Percentiles rank a stretch among this genome's conserved stretches.
phyloP scores from a whole-genome alignment of 2,329 filamentous ascomycete species.

The Colletotrichum magnum region DNA sequence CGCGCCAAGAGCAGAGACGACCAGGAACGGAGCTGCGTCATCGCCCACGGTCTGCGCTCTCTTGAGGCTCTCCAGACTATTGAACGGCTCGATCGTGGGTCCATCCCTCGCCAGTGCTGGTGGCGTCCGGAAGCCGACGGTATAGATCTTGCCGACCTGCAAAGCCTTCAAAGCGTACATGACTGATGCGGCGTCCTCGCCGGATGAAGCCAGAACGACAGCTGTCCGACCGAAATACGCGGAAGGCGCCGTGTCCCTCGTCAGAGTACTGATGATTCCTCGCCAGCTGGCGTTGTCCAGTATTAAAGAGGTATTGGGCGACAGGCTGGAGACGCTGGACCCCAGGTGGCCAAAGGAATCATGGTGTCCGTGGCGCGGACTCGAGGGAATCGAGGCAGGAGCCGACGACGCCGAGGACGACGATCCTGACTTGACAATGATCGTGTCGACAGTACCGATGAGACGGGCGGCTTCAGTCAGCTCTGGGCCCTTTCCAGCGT shows the following conservation, averaged over 20 bases:
- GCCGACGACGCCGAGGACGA: slow-evolving; percentile 60
- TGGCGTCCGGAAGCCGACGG: slow-evolving; percentile 82
- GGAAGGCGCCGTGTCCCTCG: slow-evolving; percentile 84
- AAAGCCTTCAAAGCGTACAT: slow-evolving; percentile 85
- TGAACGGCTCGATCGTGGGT: slow-evolving; percentile 83
- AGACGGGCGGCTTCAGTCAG: slow-evolving; percentile 83
- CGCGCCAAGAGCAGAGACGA: slow-evolving; percentile 83
- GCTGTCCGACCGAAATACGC: slow-evolving; percentile 84
- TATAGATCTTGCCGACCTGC: slow-evolving; percentile 84
- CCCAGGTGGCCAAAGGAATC: slow-evolving; percentile 40
- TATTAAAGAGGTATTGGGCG: slow-evolving; percentile 70
- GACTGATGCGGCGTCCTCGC: slow-evolving; percentile 82
- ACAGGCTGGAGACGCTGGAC: slow-evolving; percentile 47
- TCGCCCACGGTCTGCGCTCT: slow-evolving; percentile 64
- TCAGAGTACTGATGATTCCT: slow-evolving; percentile 85
- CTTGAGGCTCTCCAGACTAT: slow-evolving; percentile 77
- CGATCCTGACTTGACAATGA: slow-evolving; percentile 72
- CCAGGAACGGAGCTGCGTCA: slow-evolving; percentile 78
- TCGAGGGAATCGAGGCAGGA: slow-evolving; percentile 63
- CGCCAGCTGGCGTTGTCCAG: slow-evolving; percentile 91
- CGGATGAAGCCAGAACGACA: slow-evolving; percentile 79
- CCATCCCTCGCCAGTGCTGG: slow-evolving; percentile 71
- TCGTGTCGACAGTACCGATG: slow-evolving; percentile 87
- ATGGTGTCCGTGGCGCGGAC: slow-evolving; percentile 57
- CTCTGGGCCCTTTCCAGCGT: slow-evolving; percentile 66